Percentiles rank a stretch among this genome's conserved stretches.
Conservation (phyloP, 176 grass and related monocot species). For the Aegilops tauschii region DNA sequence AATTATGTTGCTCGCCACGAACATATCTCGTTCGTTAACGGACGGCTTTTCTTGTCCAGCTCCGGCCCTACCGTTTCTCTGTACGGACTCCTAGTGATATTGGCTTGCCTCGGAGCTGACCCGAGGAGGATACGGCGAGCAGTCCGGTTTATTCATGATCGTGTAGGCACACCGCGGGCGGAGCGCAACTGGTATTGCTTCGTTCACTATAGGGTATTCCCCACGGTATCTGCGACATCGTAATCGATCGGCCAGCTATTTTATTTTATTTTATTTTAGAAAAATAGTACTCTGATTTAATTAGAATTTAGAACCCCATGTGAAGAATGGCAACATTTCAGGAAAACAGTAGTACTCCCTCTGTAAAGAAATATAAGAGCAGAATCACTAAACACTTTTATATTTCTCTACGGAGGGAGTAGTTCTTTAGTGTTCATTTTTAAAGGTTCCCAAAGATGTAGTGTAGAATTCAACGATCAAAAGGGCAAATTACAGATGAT, state of each 20-base stretch:
- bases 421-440: not conserved
- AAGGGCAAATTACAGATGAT: not conserved
- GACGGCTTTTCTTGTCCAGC: not conserved
- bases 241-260: not conserved
- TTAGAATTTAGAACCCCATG: not conserved
- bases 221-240: not conserved
- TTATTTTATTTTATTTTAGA: not conserved
- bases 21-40: not conserved
- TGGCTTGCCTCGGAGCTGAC: not conserved
- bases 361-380: no score
- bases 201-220: not conserved
- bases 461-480: not conserved
- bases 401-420: no score
- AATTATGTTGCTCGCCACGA: constrained; percentile 12
- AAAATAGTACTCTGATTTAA: not conserved
- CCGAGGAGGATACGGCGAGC: not conserved
- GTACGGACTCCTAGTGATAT: not conserved
- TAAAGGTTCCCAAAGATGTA: not conserved
- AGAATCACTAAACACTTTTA: no score
- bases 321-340: no score
- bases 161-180: not conserved
- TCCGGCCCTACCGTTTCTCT: not conserved
- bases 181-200: not conserved
- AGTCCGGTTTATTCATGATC: not conserved
- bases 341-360: no score